Percentiles rank a stretch among this genome's conserved stretches.
Evolutionary conservation across 352 stramenopile genomes (phyloP).

Genomic region (Globisporangium takayamanum): DNA sequence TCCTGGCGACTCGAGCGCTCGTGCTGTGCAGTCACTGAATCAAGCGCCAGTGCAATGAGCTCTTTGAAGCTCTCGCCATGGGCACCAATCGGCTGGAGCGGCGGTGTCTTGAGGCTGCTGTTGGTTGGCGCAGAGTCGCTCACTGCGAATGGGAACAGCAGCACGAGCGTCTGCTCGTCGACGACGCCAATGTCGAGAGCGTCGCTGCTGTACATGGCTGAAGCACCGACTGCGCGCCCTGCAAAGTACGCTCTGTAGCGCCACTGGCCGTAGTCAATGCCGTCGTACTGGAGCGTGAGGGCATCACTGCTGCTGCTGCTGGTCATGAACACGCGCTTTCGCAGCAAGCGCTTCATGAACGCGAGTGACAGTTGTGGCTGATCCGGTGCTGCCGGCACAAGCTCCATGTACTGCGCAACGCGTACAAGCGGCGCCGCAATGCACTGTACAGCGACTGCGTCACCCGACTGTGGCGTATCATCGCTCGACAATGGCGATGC

Average conservation of each 20-base stretch:
- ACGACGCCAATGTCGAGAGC: conserved; percentile 36
- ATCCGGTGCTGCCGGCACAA: conserved; percentile 27
- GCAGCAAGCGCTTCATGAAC: conserved; percentile 53
- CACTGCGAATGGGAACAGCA: conserved; percentile 41
- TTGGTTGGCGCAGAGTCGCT: neutral
- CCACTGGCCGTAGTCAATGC: conserved; percentile 58
- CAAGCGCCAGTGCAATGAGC: conserved; percentile 33
- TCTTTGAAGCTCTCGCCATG: conserved; percentile 36
- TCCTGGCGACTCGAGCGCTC: neutral
- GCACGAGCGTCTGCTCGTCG: conserved; percentile 50
- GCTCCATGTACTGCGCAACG: conserved; percentile 44
- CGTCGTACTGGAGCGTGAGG: conserved; percentile 37
- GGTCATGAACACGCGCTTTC: conserved; percentile 25
- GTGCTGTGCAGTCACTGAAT: neutral
- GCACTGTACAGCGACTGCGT: conserved; percentile 15
- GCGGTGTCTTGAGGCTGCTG: neutral
- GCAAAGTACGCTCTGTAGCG: conserved; percentile 42
- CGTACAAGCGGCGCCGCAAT: conserved; percentile 23
- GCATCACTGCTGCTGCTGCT: conserved; percentile 12
- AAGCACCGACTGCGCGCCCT: conserved; percentile 6
- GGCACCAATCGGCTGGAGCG: conserved; percentile 25
- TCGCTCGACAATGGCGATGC: neutral
- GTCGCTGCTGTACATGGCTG: neutral
- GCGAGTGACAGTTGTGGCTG: conserved; percentile 35
- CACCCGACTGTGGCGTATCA: neutral